phyloP scores from a whole-genome alignment of 2,329 filamentous ascomycete species.

The Paecilomyces niveus region DNA sequence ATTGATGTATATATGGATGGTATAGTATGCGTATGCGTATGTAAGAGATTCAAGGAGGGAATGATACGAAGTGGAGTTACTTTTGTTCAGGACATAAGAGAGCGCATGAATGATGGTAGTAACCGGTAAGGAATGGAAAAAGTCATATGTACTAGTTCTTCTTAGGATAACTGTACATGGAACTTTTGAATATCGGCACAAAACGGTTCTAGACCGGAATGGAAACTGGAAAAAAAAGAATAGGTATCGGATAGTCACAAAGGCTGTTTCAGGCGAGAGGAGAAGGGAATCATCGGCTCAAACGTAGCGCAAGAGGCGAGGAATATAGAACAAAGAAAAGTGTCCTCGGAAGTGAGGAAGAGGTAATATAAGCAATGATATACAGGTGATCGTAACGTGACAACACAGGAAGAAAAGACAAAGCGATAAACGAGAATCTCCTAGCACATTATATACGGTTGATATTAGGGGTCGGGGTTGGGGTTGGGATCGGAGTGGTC shows the following conservation, averaged over 20 bases:
- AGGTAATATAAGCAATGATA: neutral
- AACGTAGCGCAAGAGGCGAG: neutral
- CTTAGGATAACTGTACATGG: neutral
- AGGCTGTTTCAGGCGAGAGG: neutral
- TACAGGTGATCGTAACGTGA: neutral
- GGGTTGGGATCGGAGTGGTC: neutral
- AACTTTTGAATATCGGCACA: neutral
- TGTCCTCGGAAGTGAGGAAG: neutral
- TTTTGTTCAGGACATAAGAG: neutral
- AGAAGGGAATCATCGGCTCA: neutral
- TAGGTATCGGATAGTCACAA: neutral
- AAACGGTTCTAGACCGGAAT: neutral
- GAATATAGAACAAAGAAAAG: neutral
- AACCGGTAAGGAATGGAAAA: neutral
- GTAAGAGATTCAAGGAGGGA: neutral
- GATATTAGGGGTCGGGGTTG: neutral
- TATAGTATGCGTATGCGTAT: too few relatives aligned
- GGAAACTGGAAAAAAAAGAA: neutral
- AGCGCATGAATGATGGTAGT: neutral
- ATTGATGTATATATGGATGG: too few relatives aligned
- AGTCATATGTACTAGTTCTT: neutral
- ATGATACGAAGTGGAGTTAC: neutral
- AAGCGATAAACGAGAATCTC: too few relatives aligned
- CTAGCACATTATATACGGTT: neutral
- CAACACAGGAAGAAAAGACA: neutral